These are phyloP conservation scores for Colletotrichum nymphaeae DNA, from an alignment of 2,329 filamentous ascomycete genomes.

Conservation along the genomic window DNA sequence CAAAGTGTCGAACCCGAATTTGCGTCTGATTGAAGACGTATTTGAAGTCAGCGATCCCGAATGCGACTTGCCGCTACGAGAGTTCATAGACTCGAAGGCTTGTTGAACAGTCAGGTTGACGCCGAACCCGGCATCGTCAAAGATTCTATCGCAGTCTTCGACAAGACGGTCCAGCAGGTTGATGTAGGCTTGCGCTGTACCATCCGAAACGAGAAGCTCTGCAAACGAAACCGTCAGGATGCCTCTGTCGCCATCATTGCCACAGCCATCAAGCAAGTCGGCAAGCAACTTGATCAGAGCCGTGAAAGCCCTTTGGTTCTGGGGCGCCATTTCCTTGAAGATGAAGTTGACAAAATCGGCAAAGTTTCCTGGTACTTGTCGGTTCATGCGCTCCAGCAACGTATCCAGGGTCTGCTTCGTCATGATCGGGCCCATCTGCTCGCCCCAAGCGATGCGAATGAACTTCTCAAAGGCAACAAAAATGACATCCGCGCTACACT, in stretches of 20 bases:
- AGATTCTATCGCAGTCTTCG: constrained; percentile 90
- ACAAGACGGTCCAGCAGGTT: constrained; percentile 90
- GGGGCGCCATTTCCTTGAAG: constrained; percentile 74
- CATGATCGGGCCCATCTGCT: constrained; percentile 88
- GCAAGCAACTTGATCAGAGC: constrained; percentile 87
- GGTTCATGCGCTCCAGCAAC: constrained; percentile 76
- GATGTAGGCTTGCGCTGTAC: constrained; percentile 84
- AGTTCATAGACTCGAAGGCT: constrained; percentile 69
- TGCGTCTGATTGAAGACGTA: constrained; percentile 84
- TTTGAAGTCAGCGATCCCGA: constrained; percentile 86
- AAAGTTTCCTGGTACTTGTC: constrained; percentile 78
- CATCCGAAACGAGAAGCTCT: constrained; percentile 83
- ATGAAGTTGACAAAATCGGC: constrained; percentile 74
- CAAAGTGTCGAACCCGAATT: constrained; percentile 83
- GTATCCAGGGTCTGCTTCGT: constrained; percentile 76
- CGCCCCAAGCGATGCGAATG: constrained; percentile 85
- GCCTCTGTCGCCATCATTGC: constrained; percentile 90
- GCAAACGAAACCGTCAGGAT: constrained; percentile 90
- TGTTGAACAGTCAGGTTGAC: constrained; percentile 44
- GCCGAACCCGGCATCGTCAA: constrained; percentile 68
- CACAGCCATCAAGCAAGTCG: constrained; percentile 88
- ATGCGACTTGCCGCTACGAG: constrained; percentile 70
- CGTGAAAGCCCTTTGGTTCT: constrained; percentile 82
- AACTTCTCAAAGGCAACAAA: constrained; percentile 97
- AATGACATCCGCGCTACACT: constrained; percentile 83